Conservation (phyloP, 2,329 filamentous ascomycete genomes). For the Ascochyta clinopodiicola region DNA sequence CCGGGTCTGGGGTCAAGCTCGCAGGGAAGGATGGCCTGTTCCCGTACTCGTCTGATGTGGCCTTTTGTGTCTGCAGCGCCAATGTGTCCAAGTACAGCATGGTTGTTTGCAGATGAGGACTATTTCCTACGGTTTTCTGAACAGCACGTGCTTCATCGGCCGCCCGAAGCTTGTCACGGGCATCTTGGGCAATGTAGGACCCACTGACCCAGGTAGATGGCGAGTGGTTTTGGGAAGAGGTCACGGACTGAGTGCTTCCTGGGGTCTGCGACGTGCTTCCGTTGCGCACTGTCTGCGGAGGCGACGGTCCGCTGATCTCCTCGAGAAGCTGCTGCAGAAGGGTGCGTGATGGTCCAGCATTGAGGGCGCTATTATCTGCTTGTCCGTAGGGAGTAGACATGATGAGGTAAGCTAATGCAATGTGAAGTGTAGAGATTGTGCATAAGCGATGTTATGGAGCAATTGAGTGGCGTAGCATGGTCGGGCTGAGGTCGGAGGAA, state of each 20-base stretch:
- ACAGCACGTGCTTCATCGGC: constrained; percentile 30
- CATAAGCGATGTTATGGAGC: constrained; percentile 27
- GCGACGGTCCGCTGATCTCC: constrained; percentile 28
- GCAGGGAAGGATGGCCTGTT: background rate
- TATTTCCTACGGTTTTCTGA: background rate
- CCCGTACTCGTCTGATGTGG: background rate
- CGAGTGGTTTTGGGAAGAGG: constrained; percentile 1
- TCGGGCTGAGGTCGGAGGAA: constrained; percentile 15
- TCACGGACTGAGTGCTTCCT: background rate
- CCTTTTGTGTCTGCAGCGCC: background rate
- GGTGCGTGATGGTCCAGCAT: constrained; percentile 22
- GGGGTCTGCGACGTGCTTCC: background rate
- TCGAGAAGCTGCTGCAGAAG: constrained; percentile 37
- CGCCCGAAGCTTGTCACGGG: constrained; percentile 30
- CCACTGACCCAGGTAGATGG: constrained; percentile 31
- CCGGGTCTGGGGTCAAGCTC: background rate
- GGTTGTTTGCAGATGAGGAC: background rate
- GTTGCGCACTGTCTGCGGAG: background rate
- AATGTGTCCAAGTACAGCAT: constrained; percentile 1
- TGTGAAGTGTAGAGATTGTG: constrained; percentile 12
- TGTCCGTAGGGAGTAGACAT: constrained; percentile 36
- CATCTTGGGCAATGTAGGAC: constrained; percentile 28
- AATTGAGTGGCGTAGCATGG: constrained; percentile 1
- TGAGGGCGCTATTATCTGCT: constrained; percentile 10
- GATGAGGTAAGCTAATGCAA: constrained; percentile 25